Base-by-base conservation (phyloP, 164 flowering plant species). In the Amborella trichopoda region DNA sequence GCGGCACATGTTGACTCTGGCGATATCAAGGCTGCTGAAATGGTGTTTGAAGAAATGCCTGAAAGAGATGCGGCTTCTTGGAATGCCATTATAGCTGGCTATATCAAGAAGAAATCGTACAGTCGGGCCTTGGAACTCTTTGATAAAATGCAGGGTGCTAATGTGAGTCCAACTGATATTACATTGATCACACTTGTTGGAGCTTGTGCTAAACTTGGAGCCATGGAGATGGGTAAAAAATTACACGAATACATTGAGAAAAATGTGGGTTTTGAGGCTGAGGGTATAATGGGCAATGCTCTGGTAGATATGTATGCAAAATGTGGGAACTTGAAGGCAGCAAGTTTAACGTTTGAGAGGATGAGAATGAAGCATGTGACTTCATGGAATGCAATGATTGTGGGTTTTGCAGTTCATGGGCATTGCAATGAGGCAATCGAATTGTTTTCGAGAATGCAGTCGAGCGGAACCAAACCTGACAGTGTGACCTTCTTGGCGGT, bases 301-400 rank as follows among this genome's bases (percentile, higher is more conserved):
- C 62, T 77, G 2, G 72, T 78, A 49, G 75, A 81, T 59, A 21
- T 74, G 53, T 68, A 73, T 59, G 74, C 76, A 38, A 73, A 65
- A 68, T 62, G 75, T 54, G 89, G 89, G 25, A 52, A 64, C 53
- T 38, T 75, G 9, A 43, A 52, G 12, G 14, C 20, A 23, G 71
- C 88, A 11, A 70, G 50, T 52, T 44, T 47, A 46, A 17, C 77
- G 23, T 80, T 80, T 50, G 76, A 73, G 8, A 24, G 14, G 9
- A 39, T 73, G 54, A 32, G 26, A 10, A 46, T 26, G 49, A 71
- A 58, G 69, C 74, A 72, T 55, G 17, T 48, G 20, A 52, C 71
- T 5, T 68, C 88, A 16, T 80, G 80, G 74, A 71, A 62, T 46
- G 61, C 52, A 17, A 69, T 80, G 71, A 73, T 77, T 21, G 66